Percentiles rank a stretch among this genome's conserved stretches.
These are phyloP conservation scores for Acacia acuminata DNA, from an alignment of 306 rosid species.

Conservation along the genomic window DNA sequence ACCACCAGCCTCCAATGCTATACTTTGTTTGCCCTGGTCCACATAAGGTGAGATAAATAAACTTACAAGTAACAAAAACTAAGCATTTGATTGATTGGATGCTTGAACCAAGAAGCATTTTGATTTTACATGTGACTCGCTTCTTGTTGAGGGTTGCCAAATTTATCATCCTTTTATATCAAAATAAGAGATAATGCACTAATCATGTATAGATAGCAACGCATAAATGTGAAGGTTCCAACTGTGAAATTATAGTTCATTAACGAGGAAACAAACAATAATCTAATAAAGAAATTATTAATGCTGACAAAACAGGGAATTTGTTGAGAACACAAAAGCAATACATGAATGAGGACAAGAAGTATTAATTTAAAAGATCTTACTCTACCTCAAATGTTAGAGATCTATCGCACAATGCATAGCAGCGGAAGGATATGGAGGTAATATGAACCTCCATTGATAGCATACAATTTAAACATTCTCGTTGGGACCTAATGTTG, in stretches of 20 bases:
- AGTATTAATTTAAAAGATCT: not conserved
- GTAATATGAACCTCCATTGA: not conserved
- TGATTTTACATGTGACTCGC: conserved; percentile 45
- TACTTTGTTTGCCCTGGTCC: too few relatives aligned
- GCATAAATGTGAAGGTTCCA: not conserved
- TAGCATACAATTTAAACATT: not conserved
- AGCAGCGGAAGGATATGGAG: not conserved
- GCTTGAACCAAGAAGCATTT: too few relatives aligned
- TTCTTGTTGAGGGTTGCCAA: conserved; percentile 39
- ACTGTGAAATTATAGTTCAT: not conserved
- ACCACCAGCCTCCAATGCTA: too few relatives aligned
- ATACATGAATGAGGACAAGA: not conserved
- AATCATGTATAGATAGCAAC: not conserved
- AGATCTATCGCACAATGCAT: not conserved
- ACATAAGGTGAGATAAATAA: too few relatives aligned
- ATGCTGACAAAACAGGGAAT: not conserved
- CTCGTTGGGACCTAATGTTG: not conserved
- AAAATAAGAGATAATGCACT: not conserved
- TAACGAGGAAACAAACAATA: too few relatives aligned
- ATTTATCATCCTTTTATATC: conserved; percentile 11
- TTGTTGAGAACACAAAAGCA: not conserved
- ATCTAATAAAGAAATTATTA: too few relatives aligned
- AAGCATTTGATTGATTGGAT: too few relatives aligned
- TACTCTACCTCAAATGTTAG: not conserved
- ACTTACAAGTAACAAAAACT: too few relatives aligned